phyloP scores from a whole-genome alignment of 331 rosid species.

The Stylosanthes scabra region DNA sequence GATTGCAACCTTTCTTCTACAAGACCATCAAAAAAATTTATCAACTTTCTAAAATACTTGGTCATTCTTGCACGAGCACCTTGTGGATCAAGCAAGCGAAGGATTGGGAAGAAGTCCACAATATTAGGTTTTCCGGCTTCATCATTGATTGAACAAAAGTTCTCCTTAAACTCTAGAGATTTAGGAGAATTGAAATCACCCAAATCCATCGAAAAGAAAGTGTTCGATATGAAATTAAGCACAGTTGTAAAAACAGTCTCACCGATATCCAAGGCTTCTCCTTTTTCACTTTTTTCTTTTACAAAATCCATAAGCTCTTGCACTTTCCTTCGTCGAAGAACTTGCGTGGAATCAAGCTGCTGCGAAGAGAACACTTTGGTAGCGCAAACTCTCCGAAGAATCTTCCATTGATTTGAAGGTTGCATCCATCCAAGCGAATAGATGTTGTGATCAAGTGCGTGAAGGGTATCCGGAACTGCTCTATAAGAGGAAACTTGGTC shows the following conservation, averaged over 20 bases:
- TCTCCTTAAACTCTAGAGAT: neutral
- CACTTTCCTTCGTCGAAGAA: neutral
- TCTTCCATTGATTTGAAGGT: neutral
- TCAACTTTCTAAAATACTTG: neutral
- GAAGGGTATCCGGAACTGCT: neutral
- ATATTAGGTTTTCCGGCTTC: neutral
- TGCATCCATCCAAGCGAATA: neutral
- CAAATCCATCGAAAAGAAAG: neutral
- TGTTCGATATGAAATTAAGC: neutral
- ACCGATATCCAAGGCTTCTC: neutral
- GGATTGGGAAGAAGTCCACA: neutral
- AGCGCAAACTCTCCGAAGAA: neutral
- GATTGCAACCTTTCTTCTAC: neutral
- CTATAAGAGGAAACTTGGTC: neutral
- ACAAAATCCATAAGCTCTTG: neutral
- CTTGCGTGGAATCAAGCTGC: neutral
- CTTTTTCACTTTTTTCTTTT: neutral
- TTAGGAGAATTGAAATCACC: too few relatives aligned
- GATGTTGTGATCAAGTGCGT: neutral
- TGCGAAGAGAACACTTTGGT: neutral
- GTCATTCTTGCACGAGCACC: neutral
- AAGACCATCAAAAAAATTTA: neutral
- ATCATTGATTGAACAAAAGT: neutral
- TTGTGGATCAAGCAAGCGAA: slow-evolving; percentile 1
- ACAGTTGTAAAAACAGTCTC: too few relatives aligned